A percentile compares a stretch with the other conserved stretches of the same genome.
These are phyloP conservation scores for Podospora fimiseda DNA, from an alignment of 495 filamentous ascomycete genomes.

Conservation along the genomic window DNA sequence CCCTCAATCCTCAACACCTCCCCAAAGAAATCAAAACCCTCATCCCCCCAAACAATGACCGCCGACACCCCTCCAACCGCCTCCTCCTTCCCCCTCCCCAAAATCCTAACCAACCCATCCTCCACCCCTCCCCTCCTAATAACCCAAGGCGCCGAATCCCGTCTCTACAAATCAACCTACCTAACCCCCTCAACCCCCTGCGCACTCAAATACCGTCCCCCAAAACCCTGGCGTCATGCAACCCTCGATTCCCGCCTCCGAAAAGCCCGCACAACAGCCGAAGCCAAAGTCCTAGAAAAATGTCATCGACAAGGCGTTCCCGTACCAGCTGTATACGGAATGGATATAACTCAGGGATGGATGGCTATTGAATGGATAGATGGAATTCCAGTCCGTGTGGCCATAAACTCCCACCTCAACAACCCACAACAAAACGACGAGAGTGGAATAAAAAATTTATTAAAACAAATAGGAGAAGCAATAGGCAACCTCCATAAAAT, in stretches of 20 bases:
- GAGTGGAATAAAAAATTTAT: too few species aligned
- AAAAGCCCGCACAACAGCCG: conserved; percentile 74
- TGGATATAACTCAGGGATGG: conserved; percentile 73
- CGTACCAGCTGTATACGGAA: conserved; percentile 69
- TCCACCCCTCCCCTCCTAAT: conserved; percentile 56
- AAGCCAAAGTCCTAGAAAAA: conserved; percentile 75
- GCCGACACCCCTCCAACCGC: neutral
- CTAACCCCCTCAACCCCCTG: conserved; percentile 61
- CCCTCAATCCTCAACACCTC: neutral
- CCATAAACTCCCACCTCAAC: conserved; percentile 59
- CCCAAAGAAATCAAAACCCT: neutral
- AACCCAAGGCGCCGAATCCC: conserved; percentile 90
- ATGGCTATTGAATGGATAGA: conserved; percentile 86
- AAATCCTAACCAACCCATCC: conserved; percentile 55
- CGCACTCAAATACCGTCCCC: conserved; percentile 87
- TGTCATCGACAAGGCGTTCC: conserved; percentile 67
- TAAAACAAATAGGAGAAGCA: conserved; percentile 41
- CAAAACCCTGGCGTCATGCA: conserved; percentile 89
- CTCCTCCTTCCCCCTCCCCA: conserved; percentile 50
- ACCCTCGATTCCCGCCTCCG: conserved; percentile 83
- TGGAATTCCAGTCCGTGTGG: conserved; percentile 60
- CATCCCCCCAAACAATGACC: conserved; percentile 4
- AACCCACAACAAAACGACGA: conserved; percentile 38
- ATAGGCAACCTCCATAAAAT: conserved; percentile 75
- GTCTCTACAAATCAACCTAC: conserved; percentile 81